phyloP scores from a whole-genome alignment of 148 eudicot genomes.

The Camellia granthamiana region DNA sequence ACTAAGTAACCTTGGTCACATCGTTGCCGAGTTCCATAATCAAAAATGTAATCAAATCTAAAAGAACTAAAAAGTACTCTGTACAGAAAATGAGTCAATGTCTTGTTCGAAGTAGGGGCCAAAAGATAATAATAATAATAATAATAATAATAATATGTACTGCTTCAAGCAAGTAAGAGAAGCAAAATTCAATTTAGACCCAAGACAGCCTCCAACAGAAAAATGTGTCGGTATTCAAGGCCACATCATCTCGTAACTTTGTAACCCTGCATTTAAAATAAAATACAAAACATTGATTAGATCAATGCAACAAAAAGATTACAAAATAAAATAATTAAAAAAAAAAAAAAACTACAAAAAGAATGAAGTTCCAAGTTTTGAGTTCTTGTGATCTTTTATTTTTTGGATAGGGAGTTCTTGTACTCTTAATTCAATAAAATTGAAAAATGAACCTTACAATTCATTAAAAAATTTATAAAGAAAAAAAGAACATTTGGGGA shows the following conservation, averaged over 20 bases:
- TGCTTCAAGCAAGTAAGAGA: background rate
- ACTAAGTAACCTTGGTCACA: background rate
- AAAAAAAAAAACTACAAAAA: background rate
- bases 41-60: background rate
- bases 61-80: background rate
- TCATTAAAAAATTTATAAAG: background rate
- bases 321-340: too few relatives aligned
- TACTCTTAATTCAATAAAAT: background rate
- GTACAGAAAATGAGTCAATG: background rate
- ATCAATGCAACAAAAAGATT: background rate
- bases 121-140: too few relatives aligned
- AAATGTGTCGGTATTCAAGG: background rate
- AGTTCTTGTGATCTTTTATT: background rate
- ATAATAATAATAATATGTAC: too few relatives aligned
- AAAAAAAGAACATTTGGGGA: too few relatives aligned
- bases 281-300: background rate
- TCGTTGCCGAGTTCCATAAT: background rate
- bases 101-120: background rate
- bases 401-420: background rate
- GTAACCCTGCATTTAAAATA: conserved; percentile 21
- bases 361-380: background rate
- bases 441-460: background rate
- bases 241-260: conserved; percentile 31
- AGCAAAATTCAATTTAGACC: background rate
- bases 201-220: background rate